Conservation (phyloP, 169 alveolate species). For the Plasmodium adleri region DNA sequence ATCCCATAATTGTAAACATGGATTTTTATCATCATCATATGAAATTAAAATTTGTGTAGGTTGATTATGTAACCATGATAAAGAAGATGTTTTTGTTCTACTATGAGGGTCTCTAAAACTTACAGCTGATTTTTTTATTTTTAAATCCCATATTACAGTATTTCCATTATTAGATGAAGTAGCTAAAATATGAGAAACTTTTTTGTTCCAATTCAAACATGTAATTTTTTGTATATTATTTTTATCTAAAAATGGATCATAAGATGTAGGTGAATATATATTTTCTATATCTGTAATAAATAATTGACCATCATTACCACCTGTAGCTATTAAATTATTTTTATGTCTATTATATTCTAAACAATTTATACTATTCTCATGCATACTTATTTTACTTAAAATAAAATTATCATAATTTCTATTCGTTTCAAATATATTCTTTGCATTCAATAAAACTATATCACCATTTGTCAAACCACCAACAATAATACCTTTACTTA, state of each 20-base stretch:
- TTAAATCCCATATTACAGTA: conserved; percentile 89
- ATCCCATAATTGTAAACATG: conserved; percentile 90
- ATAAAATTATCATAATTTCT: conserved; percentile 38
- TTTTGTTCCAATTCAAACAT: conserved; percentile 84
- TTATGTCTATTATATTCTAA: conserved; percentile 79
- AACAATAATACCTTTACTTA: conserved; percentile 60
- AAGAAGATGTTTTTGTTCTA: conserved; percentile 86
- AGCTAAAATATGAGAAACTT: conserved; percentile 89
- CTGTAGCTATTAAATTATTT: conserved; percentile 79
- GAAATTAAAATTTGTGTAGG: conserved; percentile 88
- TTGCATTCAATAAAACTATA: conserved; percentile 44
- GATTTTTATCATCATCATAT: conserved; percentile 89
- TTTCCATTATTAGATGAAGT: conserved; percentile 87
- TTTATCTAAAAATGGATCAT: conserved; percentile 77
- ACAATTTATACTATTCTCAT: conserved; percentile 76
- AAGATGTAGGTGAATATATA: conserved; percentile 68
- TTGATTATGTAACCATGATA: conserved; percentile 89
- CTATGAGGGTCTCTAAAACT: conserved; percentile 89
- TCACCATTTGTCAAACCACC: conserved; percentile 76
- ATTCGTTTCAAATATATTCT: conserved; percentile 27
- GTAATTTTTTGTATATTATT: conserved; percentile 81
- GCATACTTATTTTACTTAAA: conserved; percentile 68
- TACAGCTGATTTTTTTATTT: conserved; percentile 87
- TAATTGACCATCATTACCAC: conserved; percentile 82
- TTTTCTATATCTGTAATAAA: conserved; percentile 79